These are phyloP conservation scores for Corchorus olitorius DNA, from an alignment of 345 rosid genomes.

Conservation along the genomic window DNA sequence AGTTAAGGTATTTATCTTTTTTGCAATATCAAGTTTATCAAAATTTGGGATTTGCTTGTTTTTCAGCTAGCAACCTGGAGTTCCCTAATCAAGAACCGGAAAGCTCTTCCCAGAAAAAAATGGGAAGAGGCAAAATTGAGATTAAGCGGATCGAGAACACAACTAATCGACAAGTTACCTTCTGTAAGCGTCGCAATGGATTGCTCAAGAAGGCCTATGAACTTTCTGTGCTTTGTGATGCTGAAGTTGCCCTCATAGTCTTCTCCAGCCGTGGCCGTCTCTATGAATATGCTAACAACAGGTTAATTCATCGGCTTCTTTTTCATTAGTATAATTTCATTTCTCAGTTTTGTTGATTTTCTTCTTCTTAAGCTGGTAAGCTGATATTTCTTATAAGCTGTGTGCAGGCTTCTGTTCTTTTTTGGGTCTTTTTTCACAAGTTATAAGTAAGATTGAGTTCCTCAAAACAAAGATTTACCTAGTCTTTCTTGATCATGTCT, in stretches of 20 bases:
- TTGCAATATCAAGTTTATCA: neutral
- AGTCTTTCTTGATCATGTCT: neutral
- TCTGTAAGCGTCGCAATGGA: conserved; percentile 85
- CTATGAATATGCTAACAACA: conserved; percentile 84
- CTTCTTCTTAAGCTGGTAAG: neutral
- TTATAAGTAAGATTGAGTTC: neutral
- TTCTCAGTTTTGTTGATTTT: neutral
- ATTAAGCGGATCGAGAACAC: conserved; percentile 82
- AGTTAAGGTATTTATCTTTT: neutral
- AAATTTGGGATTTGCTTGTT: neutral
- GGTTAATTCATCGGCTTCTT: conserved; percentile 34
- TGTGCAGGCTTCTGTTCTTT: neutral
- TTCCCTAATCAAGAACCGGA: conserved; percentile 49
- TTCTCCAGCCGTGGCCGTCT: conserved; percentile 91
- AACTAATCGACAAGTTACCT: conserved; percentile 83
- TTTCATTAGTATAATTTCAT: neutral
- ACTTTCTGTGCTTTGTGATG: conserved; percentile 79
- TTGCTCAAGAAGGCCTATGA: conserved; percentile 88
- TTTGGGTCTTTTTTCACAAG: too few relatives aligned
- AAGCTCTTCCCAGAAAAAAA: conserved; percentile 54
- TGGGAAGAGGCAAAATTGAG: conserved; percentile 82
- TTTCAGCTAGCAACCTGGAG: conserved; percentile 46
- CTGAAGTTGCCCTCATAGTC: conserved; percentile 79
- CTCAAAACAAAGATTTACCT: neutral
- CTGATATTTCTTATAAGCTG: neutral